phyloP scores from a whole-genome alignment of 2,329 filamentous ascomycete genomes.

The Trichoderma sp. region DNA sequence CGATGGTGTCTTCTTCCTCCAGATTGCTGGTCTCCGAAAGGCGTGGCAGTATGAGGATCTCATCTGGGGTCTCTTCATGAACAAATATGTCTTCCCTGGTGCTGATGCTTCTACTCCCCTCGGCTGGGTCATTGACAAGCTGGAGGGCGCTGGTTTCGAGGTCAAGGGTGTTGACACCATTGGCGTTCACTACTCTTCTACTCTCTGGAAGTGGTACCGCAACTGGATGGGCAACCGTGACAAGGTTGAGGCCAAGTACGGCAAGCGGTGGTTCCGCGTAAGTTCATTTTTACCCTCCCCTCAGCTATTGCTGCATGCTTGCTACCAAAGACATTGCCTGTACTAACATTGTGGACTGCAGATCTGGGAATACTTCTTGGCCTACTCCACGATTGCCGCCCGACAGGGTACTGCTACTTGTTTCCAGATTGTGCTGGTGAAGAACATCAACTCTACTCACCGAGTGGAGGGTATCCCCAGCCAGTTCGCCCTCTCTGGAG shows the following conservation, averaged over 20 bases:
- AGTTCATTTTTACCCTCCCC: slow-evolving; percentile 33
- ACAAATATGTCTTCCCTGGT: slow-evolving; percentile 98
- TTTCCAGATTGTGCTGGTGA: slow-evolving; percentile 84
- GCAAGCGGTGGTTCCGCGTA: slow-evolving; percentile 91
- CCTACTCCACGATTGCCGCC: slow-evolving; percentile 79
- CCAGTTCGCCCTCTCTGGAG: slow-evolving; percentile 67
- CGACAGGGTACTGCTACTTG: slow-evolving; percentile 83
- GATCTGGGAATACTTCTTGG: slow-evolving; percentile 94
- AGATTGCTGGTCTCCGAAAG: slow-evolving; percentile 91
- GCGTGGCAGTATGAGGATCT: slow-evolving; percentile 97
- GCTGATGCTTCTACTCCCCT: slow-evolving; percentile 94
- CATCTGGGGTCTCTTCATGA: slow-evolving; percentile 98
- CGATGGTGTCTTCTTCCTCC: slow-evolving; percentile 92
- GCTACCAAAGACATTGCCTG: not conserved
- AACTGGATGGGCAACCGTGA: slow-evolving; percentile 96
- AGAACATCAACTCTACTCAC: slow-evolving; percentile 90
- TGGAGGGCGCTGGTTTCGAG: slow-evolving; percentile 71
- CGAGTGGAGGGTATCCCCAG: slow-evolving; percentile 71
- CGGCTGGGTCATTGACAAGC: slow-evolving; percentile 77
- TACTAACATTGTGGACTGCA: slow-evolving; percentile 31
- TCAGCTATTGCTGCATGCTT: no score
- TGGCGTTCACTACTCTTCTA: slow-evolving; percentile 95
- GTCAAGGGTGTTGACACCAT: slow-evolving; percentile 90
- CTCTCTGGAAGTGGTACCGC: slow-evolving; percentile 96
- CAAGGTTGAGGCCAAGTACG: slow-evolving; percentile 93